These are phyloP conservation scores for Paramecium tetraurelia DNA, from an alignment of 73 alveolate species.

Conservation along the genomic window DNA sequence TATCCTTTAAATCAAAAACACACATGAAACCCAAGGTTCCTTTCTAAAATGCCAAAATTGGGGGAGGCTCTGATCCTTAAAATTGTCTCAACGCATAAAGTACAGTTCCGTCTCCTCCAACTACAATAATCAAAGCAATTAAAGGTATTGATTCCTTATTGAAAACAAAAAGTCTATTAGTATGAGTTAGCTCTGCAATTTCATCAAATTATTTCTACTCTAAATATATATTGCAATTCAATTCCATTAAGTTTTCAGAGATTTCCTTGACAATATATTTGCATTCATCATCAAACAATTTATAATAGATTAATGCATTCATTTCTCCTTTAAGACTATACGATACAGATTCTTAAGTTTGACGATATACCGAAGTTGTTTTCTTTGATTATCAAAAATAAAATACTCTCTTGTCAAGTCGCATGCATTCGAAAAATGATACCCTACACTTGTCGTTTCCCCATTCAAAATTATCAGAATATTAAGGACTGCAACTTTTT, in stretches of 20 bases:
- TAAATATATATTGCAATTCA: constrained; percentile 17
- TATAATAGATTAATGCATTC: not conserved
- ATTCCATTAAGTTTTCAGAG: not conserved
- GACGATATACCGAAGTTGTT: not conserved
- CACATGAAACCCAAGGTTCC: constrained; percentile 66
- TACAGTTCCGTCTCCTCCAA: constrained; percentile 62
- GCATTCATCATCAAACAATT: constrained; percentile 1
- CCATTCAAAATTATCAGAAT: not conserved
- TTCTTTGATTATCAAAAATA: not conserved
- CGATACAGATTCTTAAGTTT: not conserved
- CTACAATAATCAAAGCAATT: constrained; percentile 4
- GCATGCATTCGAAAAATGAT: not conserved
- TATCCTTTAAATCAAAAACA: constrained; percentile 22
- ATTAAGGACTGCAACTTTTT: not conserved
- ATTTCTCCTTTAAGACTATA: not conserved
- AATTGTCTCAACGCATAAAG: constrained; percentile 49
- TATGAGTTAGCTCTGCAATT: not conserved
- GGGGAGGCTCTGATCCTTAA: constrained; percentile 53
- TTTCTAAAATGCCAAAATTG: constrained; percentile 39
- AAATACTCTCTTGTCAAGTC: not conserved
- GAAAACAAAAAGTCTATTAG: not conserved
- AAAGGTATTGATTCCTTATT: not conserved
- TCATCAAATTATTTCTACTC: not conserved
- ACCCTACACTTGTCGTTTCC: not conserved
- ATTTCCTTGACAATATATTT: not conserved